These are phyloP conservation scores for sunflower (Helianthus annuus) DNA, from an alignment of 129 eudicot species.

Conservation along the genomic window HanXRQr2.0-SUNRISE NC_035445.2:142846961-142847460, in stretches of 20 bases:
- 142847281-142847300: conserved; percentile 34
- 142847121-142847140: neutral
- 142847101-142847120: neutral
- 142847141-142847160: neutral
- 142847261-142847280: conserved; percentile 38
- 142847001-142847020: no score
- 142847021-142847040: no score
- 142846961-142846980: no score
- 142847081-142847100: neutral
- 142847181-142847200: no score
- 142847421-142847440: conserved; percentile 44
- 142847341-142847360: neutral
- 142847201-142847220: neutral
- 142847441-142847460: conserved; percentile 36
- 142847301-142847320: conserved; percentile 22
- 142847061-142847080: no score
- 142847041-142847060: no score
- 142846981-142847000: no score
- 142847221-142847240: conserved; percentile 11
- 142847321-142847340: conserved; percentile 3
- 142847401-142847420: neutral
- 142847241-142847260: conserved; percentile 50
- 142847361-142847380: conserved; percentile 1
- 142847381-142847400: neutral
- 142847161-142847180: neutral